Base-by-base conservation (phyloP, 129 eudicot genomes). In the Gnaphalium uliginosum region DNA sequence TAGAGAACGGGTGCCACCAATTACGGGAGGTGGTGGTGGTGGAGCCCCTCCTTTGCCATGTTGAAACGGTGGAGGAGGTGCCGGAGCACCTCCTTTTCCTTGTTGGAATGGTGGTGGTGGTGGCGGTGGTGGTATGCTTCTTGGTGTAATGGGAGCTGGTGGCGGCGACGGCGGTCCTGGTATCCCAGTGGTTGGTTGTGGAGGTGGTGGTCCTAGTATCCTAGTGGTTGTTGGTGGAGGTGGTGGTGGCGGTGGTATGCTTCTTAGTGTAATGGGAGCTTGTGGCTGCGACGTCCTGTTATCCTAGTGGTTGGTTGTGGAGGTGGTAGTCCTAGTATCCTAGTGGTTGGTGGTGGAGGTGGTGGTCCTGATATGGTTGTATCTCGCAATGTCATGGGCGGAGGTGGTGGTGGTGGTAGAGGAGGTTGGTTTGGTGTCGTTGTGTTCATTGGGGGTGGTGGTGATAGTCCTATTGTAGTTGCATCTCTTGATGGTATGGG, bases 11-110 rank as follows among this genome's bases (percentile, higher is more conserved):
- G 65, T 18, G 23, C 85, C 87, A 30, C 77, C 37, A 33, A 4
- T 78, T 66, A 74, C 5, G 7, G 66, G 81, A 22, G 93, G 95
- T 24, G 96, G 96, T 30, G 92, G 91, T 27, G 96, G 96, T 26
- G 93, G 94, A 18, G 82, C 92, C 27, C 72, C 83, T 18, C 83
- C 87, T 25, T 60, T 81, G 61, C 48, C 82, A 14, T 58, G 33
- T 22, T 71, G 74, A 73, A 66, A 69, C 26, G 81, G 71, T 21
- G 89, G 84, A 4, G 87, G 85, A 2, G 26, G 66, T 71, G 48
- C 66, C 10, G 89, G 86, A 18, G 81, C 92, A 33, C 72, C 85
- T 17, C 83, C 87, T 25, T 60, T 81, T 61, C 48, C 82, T 14
- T 66, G 33, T 22, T 71, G 74, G 69, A 66, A 69, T 21, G 89